Conservation (phyloP, 2,329 filamentous ascomycete species). For the Simplicillium sp. region DNA sequence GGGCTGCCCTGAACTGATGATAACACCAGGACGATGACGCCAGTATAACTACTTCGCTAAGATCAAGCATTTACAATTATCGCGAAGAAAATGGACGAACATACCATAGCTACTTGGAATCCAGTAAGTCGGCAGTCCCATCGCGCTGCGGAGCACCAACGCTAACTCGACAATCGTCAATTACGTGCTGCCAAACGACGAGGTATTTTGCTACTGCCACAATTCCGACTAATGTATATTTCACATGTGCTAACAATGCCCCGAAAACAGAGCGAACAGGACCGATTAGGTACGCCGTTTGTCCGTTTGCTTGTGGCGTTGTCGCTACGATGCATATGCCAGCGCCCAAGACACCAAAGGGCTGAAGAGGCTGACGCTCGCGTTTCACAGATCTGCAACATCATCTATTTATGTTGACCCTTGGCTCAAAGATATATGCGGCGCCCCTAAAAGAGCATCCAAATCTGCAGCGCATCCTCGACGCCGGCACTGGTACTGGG, state of each 20-base stretch:
- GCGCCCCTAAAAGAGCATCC: neutral
- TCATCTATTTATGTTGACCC: neutral
- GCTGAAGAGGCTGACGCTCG: no score
- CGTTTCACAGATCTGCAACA: neutral
- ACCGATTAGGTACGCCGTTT: conserved; percentile 1
- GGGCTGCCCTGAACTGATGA: conserved; percentile 10
- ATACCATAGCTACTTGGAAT: conserved; percentile 23
- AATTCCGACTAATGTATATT: neutral
- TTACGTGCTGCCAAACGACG: conserved; percentile 21
- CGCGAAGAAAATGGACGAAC: conserved; percentile 27
- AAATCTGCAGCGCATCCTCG: conserved; percentile 21
- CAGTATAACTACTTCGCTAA: conserved; percentile 20
- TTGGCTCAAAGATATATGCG: neutral
- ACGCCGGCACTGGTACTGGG: conserved; percentile 40
- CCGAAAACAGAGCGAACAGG: conserved; percentile 4
- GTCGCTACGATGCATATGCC: neutral
- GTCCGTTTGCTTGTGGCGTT: no score
- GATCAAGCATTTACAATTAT: conserved; percentile 24
- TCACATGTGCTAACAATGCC: no score
- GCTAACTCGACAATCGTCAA: conserved; percentile 8
- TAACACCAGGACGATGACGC: conserved; percentile 14
- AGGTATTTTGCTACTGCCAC: conserved; percentile 8
- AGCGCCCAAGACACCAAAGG: neutral
- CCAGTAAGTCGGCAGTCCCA: conserved; percentile 11
- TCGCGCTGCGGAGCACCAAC: neutral